Evolutionary conservation across 2,329 filamentous ascomycete species (phyloP), one percentile per base, ranked within the genome.

Genomic region (Fusarium oxysporum): DNA sequence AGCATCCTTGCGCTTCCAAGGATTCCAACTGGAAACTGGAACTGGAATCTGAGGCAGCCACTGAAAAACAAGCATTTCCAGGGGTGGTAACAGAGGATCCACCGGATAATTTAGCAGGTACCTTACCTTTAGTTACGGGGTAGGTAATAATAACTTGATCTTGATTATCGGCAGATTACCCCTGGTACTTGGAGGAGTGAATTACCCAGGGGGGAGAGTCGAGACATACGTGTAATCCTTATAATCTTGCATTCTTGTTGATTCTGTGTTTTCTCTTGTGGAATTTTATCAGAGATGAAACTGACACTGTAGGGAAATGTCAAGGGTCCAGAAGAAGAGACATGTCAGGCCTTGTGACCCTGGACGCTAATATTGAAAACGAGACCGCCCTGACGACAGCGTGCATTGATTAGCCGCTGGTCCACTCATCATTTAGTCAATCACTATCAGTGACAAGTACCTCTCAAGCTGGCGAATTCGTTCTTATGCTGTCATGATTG

Each of bases 61-160:
- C 67, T 73, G 71, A 73, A 67, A 71, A 74, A 64, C 54, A 73
- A 73, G 70, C 66, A 62, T 68, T 68, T 73, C 57, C 63, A 73
- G 70, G 70, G 61, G 70, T 66, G 45, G 41, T 55, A 47, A 30
- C 51, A 62, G 67, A 53, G 43, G 57, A 60, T 51, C 70, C 70
- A 65, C 57, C 35, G 5, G 55, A 6, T 37, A 41, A 37, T 58
- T 51, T 51, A 51, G 32, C 14, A 35, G 48, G 21, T 33, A 28
- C n/a, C 21, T 12, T 40, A 47, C 19, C 44, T 32, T 6, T 16
- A n/a, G n/a, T 16, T 50, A 58, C 48, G 32, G 17, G 32, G 43
- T 8, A 55, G 25, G 51, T 16, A 55, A 51, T 53, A 40, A 50
- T 53, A n/a, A 33, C 35, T 55, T 38, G 33, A 47, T 62, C 53